phyloP scores from a whole-genome alignment of 352 stramenopile species.

The Pythium dissotocum region DNA sequence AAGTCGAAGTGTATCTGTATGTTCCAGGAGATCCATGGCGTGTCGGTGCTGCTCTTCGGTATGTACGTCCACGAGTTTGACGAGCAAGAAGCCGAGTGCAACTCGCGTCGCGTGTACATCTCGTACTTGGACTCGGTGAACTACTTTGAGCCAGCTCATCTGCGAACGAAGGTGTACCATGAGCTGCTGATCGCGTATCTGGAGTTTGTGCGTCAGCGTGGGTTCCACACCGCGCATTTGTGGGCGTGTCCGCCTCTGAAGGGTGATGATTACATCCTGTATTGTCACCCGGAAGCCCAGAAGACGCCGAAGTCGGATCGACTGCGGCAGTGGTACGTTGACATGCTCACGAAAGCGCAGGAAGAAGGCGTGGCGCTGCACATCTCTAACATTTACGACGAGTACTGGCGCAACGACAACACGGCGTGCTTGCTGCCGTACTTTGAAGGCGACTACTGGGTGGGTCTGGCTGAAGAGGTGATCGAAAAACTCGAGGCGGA shows the following conservation, averaged over 20 bases:
- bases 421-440: constrained; percentile 85
- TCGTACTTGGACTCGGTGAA: constrained; percentile 99
- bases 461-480: constrained; percentile 83
- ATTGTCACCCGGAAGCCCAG: constrained; percentile 98
- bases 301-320: constrained; percentile 98
- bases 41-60: constrained; percentile 99
- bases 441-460: constrained; percentile 89
- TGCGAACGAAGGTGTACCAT: constrained; percentile 99
- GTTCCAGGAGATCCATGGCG: constrained; percentile 99
- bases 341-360: constrained; percentile 88
- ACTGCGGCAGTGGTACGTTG: constrained; percentile 95
- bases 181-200: constrained; percentile 98
- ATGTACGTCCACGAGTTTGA: constrained; percentile 99
- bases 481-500: constrained; percentile 89
- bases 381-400: constrained; percentile 96
- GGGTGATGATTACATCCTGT: constrained; percentile 99
- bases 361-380: constrained; percentile 91
- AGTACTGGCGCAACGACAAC: constrained; percentile 91
- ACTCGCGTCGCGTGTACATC: constrained; percentile 96
- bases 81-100: constrained; percentile 95
- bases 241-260: constrained; percentile 99
- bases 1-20: constrained; percentile 99
- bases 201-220: constrained; percentile 96
- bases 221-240: constrained; percentile 98
- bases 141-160: constrained; percentile 96